phyloP scores from a whole-genome alignment of 2,329 filamentous ascomycete genomes.

The Pezicula neosporulosa region DNA sequence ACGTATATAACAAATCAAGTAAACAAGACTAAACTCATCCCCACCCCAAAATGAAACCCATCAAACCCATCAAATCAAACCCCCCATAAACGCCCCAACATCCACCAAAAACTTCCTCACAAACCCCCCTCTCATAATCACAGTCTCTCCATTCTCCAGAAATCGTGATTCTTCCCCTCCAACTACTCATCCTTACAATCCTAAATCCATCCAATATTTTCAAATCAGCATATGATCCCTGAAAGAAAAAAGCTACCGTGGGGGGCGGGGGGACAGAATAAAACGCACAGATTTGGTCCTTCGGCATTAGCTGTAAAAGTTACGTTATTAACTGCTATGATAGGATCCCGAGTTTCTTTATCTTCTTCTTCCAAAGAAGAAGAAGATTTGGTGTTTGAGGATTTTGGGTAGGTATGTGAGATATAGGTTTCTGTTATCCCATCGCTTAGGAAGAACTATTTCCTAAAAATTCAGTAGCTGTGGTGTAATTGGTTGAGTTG shows the following conservation, averaged over 20 bases:
- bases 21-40: no score
- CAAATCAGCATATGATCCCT: not conserved
- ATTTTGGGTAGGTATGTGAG: constrained; percentile 5
- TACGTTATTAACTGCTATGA: constrained; percentile 12
- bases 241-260: no score
- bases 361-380: no score
- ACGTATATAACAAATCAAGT: no score
- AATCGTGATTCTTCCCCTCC: constrained; percentile 9
- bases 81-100: constrained; percentile 8
- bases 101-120: constrained; percentile 10
- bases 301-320: constrained; percentile 18
- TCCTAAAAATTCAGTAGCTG: no score
- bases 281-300: constrained; percentile 8
- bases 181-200: constrained; percentile 15
- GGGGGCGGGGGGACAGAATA: no score
- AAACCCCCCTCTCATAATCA: constrained; percentile 9
- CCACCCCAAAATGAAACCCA: no score
- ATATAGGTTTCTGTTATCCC: constrained; percentile 19
- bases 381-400: no score
- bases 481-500: not conserved
- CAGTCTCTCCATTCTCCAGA: constrained; percentile 16
- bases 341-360: no score
- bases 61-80: no score
- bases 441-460: constrained; percentile 18
- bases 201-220: not conserved